These are phyloP conservation scores for Colletotrichum lupini DNA, from an alignment of 2,329 filamentous ascomycete genomes.

Conservation along the genomic window DNA sequence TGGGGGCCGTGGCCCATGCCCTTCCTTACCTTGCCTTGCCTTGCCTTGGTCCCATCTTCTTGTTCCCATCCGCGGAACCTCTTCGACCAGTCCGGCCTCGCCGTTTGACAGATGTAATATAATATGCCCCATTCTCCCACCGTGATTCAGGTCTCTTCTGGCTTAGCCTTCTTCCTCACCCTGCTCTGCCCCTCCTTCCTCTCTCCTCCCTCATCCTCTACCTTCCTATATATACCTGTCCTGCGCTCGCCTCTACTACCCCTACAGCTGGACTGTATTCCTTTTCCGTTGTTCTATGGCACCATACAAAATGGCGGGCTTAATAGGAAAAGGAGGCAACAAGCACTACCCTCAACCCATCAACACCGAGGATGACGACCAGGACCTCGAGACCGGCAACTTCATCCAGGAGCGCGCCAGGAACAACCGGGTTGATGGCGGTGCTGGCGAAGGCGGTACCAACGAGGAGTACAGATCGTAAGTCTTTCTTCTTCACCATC, in stretches of 20 bases:
- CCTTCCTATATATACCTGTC: slow-evolving; percentile 25
- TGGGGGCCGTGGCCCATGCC: not conserved
- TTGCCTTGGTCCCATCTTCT: slow-evolving; percentile 34
- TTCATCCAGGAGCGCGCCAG: slow-evolving; percentile 35
- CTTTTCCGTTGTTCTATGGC: slow-evolving; percentile 27
- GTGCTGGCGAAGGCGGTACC: slow-evolving; percentile 25
- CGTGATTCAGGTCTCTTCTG: slow-evolving; percentile 15
- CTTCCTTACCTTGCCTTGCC: slow-evolving; percentile 27
- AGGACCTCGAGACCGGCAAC: slow-evolving; percentile 36
- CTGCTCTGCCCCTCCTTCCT: slow-evolving; percentile 24
- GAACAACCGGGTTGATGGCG: slow-evolving; percentile 34
- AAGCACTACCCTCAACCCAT: slow-evolving; percentile 35
- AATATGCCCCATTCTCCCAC: slow-evolving; percentile 34
- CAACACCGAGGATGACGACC: slow-evolving; percentile 33
- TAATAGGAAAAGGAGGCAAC: slow-evolving; percentile 36
- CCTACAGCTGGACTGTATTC: slow-evolving; percentile 37
- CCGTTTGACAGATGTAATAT: slow-evolving; percentile 35
- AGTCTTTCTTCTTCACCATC: not conserved
- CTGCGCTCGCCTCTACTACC: slow-evolving; percentile 24
- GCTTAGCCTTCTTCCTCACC: slow-evolving; percentile 27
- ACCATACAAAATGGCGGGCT: slow-evolving; percentile 35
- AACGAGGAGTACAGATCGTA: slow-evolving; percentile 36
- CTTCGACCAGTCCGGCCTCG: slow-evolving; percentile 30
- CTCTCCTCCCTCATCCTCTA: slow-evolving; percentile 23
- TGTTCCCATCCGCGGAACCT: slow-evolving; percentile 29